Evolutionary conservation across 2,329 filamentous ascomycete species (phyloP).

Genomic region (Diaporthe sp.): DNA sequence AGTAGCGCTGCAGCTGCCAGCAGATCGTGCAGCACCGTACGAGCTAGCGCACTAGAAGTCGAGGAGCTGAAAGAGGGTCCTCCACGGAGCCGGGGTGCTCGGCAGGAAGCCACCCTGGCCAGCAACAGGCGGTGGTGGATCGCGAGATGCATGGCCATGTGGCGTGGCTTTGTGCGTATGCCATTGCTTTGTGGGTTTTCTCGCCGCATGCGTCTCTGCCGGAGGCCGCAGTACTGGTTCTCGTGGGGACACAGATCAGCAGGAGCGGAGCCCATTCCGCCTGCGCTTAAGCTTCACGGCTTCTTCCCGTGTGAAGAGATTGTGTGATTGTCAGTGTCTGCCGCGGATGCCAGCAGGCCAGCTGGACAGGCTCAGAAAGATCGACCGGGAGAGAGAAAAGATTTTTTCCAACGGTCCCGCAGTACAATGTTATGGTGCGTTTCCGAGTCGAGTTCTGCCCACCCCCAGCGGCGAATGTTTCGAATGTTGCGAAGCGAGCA

Average conservation of each 20-base stretch:
- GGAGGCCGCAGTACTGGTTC: slow-evolving; percentile 5
- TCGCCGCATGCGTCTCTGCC: slow-evolving; percentile 16
- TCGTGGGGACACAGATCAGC: slow-evolving; percentile 22
- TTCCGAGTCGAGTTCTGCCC: neutral
- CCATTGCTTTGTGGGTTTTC: neutral
- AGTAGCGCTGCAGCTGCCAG: slow-evolving; percentile 28
- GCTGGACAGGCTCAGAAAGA: neutral
- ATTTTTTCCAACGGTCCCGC: slow-evolving; percentile 8
- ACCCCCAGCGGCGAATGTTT: slow-evolving; percentile 18
- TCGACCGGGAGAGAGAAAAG: neutral
- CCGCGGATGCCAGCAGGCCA: slow-evolving; percentile 21
- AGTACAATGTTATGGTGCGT: slow-evolving; percentile 13
- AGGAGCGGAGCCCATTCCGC: slow-evolving; percentile 5
- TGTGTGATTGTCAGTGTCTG: neutral
- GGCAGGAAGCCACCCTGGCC: slow-evolving; percentile 11
- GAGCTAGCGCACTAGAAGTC: slow-evolving; percentile 17
- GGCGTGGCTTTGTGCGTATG: slow-evolving; percentile 1
- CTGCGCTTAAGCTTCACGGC: slow-evolving; percentile 20
- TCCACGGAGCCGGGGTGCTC: slow-evolving; percentile 13
- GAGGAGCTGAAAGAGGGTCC: slow-evolving; percentile 28
- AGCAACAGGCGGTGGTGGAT: slow-evolving; percentile 4
- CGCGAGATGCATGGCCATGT: slow-evolving; percentile 28
- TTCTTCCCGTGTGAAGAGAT: slow-evolving; percentile 23
- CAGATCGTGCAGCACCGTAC: slow-evolving; percentile 32
- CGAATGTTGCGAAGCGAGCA: slow-evolving; percentile 25